Evolutionary conservation across 768 basidiomycete species (phyloP), one percentile per base, ranked within the genome.

Genomic region (Boletus sp.): DNA sequence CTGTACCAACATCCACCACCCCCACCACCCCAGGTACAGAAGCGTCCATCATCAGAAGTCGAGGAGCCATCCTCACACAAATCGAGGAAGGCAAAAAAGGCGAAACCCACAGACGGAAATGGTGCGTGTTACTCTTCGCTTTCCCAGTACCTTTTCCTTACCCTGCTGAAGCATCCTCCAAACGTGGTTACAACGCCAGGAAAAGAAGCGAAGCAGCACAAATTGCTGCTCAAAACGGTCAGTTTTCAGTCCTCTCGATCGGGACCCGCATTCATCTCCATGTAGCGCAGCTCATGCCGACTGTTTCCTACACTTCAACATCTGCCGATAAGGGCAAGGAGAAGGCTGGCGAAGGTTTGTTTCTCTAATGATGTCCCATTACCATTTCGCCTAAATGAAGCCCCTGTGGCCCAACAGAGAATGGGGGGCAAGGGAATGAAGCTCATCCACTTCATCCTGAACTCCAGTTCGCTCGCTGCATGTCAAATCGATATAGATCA

Each of bases 401-500:
- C 51, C 47, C 64, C 55, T 42, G 60, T 72, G 70, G 64, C 11
- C 53, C 64, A 5, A 56, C 64, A 51, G 72, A 74, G 34, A 70
- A 68, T 23, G 63, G 67, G 9, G 57, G 48, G 13, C 55, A 66
- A 62, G 64, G 63, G 38, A 56, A 60, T 33, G 74, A 70, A 23
- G 47, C 63, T 11, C 66, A 70, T 23, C 65, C 74, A 2, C 70
- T 83, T 37, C 75, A 81, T 40, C 83, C 85, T 5, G 90, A 92
- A 64, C 74, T 87, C 25, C 90, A 92, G 54, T 84, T 83, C 56
- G 85, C 88, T 3, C 81, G 90, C 6, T 92, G 90, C 73, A 92
- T 92, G 90, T 90, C 89, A 0, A 87, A 83, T 62, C 79, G 87
- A 45, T 91, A 90, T 67, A 81, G 81, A 57, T 72, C 75, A 41